Evolutionary conservation across 228 moss, liverwort and hornwort genomes (phyloP).

Genomic region (Sphagnum magellanicum): DNA sequence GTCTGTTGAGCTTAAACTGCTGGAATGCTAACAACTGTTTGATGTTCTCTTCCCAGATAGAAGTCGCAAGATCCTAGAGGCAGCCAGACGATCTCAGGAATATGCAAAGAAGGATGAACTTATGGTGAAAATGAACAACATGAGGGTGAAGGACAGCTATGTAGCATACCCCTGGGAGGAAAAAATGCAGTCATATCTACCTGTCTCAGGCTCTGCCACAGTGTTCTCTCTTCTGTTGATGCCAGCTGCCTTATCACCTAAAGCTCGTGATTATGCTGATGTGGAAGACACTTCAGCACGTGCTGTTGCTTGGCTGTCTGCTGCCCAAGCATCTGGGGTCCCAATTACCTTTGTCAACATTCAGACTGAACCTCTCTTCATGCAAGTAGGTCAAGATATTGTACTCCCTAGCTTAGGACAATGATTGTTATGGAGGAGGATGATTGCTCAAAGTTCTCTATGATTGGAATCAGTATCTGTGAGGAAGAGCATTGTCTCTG

Average conservation of each 20-base stretch:
- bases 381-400: conserved; percentile 35
- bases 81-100: conserved; percentile 33
- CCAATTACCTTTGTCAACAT: conserved; percentile 64
- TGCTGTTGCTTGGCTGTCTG: conserved; percentile 58
- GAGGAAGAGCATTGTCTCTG: too few species aligned
- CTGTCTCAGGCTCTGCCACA: conserved; percentile 54
- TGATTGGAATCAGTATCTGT: not conserved
- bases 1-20: too few species aligned
- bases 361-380: conserved; percentile 60
- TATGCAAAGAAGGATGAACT: conserved; percentile 43
- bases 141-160: conserved; percentile 54
- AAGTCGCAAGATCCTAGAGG: conserved; percentile 49
- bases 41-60: conserved; percentile 19
- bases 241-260: conserved; percentile 49
- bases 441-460: not conserved
- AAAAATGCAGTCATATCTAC: conserved; percentile 52
- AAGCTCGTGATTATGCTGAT: conserved; percentile 40
- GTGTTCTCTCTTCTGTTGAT: conserved; percentile 60
- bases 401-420: not conserved
- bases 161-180: conserved; percentile 56
- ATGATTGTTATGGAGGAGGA: not conserved
- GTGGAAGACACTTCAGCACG: conserved; percentile 61
- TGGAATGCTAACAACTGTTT: too few species aligned
- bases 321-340: conserved; percentile 62
- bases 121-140: conserved; percentile 41